Conservation (phyloP, 805 yeast species). For the Wickerhamomyces xylosicus region DNA sequence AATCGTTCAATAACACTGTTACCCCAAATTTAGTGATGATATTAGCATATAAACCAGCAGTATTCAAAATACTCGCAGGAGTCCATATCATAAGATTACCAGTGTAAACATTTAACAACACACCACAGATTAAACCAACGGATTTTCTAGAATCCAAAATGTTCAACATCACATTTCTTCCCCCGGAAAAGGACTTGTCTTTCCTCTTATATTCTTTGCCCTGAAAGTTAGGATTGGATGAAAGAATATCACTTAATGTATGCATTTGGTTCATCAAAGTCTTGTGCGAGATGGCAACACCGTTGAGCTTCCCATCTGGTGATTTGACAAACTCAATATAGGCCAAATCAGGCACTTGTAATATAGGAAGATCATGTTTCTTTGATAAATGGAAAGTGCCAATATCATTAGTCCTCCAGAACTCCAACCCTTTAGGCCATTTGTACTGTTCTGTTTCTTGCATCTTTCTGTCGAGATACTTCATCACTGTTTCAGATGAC, state of each 20-base stretch:
- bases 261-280: slow-evolving; percentile 86
- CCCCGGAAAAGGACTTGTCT: slow-evolving; percentile 33
- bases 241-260: slow-evolving; percentile 56
- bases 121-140: slow-evolving; percentile 77
- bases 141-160: slow-evolving; percentile 67
- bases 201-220: slow-evolving; percentile 40
- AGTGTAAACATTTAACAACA: slow-evolving; percentile 69
- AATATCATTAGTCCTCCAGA: slow-evolving; percentile 82
- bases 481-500: slow-evolving; percentile 70
- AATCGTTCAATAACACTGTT: slow-evolving; percentile 72
- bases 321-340: slow-evolving; percentile 88
- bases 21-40: slow-evolving; percentile 62
- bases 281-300: slow-evolving; percentile 86
- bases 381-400: slow-evolving; percentile 58
- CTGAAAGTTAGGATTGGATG: slow-evolving; percentile 44
- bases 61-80: slow-evolving; percentile 61
- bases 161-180: slow-evolving; percentile 48
- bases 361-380: slow-evolving; percentile 31
- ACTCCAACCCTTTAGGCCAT: slow-evolving; percentile 68
- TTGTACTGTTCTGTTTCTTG: slow-evolving; percentile 35
- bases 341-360: slow-evolving; percentile 75
- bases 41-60: slow-evolving; percentile 82
- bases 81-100: slow-evolving; percentile 81
- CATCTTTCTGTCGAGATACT: slow-evolving; percentile 55
- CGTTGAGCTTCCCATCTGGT: slow-evolving; percentile 84